Evolutionary conservation across 2,329 filamentous ascomycete genomes (phyloP).

Genomic region (Epichloe sibirici): DNA sequence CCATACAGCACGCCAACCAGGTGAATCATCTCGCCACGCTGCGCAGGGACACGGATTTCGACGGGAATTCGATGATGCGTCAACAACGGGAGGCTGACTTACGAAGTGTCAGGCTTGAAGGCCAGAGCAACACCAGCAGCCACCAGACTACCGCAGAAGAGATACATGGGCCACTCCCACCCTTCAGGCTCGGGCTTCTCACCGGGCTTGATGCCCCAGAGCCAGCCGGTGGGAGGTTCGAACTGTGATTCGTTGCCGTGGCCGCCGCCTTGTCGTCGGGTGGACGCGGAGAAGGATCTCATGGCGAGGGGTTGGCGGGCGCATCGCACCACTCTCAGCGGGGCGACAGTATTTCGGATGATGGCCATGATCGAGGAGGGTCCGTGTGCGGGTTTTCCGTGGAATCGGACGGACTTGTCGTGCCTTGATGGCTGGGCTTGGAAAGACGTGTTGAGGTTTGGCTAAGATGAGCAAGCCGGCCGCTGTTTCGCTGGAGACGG

Average conservation of each 20-base stretch:
- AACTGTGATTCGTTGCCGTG: slow-evolving; percentile 58
- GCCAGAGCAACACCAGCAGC: slow-evolving; percentile 71
- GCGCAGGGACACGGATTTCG: background rate
- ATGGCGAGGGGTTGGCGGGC: slow-evolving; percentile 20
- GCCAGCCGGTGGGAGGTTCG: slow-evolving; percentile 82
- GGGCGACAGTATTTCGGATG: slow-evolving; percentile 24
- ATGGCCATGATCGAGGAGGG: slow-evolving; percentile 19
- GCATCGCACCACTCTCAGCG: slow-evolving; percentile 26
- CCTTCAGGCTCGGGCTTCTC: slow-evolving; percentile 95
- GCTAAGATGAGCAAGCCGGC: background rate
- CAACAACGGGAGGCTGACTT: slow-evolving; percentile 32
- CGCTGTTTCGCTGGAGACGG: background rate
- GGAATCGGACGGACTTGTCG: slow-evolving; percentile 10
- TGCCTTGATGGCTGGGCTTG: slow-evolving; percentile 17
- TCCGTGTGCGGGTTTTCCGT: slow-evolving; percentile 8
- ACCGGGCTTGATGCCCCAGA: slow-evolving; percentile 87
- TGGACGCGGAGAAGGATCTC: slow-evolving; percentile 32
- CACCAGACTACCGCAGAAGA: slow-evolving; percentile 68
- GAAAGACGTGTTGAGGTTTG: slow-evolving; percentile 1
- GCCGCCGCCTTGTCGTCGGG: slow-evolving; percentile 28
- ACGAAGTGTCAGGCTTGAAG: slow-evolving; percentile 99
- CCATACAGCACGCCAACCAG: too few species aligned
- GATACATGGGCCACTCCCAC: slow-evolving; percentile 81
- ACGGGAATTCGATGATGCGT: background rate
- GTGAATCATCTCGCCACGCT: too few species aligned